A percentile compares a stretch with the other conserved stretches of the same genome.
Evolutionary conservation across 768 basidiomycete species (phyloP).

Genomic region (Tricholoma saponaceum): DNA sequence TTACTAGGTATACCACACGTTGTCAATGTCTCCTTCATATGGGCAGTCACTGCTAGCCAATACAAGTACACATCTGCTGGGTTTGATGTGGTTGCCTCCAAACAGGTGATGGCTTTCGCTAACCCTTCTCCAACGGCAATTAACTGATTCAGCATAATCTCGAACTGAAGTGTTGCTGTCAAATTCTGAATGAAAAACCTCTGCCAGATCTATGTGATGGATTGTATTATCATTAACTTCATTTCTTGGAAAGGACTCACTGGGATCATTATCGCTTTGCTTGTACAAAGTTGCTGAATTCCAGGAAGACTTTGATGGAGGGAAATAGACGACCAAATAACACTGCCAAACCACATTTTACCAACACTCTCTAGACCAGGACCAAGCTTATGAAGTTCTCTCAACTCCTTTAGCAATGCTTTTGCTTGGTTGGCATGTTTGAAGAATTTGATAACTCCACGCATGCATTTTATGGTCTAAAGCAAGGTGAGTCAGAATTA

Average conservation of each 20-base stretch:
- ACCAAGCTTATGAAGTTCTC: not conserved
- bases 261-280: not conserved
- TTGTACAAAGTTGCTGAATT: not conserved
- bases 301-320: not conserved
- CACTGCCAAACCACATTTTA: not conserved
- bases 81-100: constrained; percentile 24
- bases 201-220: constrained; percentile 6
- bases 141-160: constrained; percentile 20
- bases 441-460: not conserved
- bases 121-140: constrained; percentile 20
- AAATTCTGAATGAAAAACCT: constrained; percentile 4
- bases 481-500: not conserved
- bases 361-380: not conserved
- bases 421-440: not conserved
- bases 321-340: not conserved
- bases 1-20: constrained; percentile 13
- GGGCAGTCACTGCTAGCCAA: constrained; percentile 28
- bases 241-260: not conserved
- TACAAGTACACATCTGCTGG: constrained; percentile 31
- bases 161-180: constrained; percentile 13
- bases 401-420: not conserved
- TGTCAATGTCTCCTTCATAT: constrained; percentile 13
- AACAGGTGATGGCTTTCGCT: constrained; percentile 25
- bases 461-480: not conserved
- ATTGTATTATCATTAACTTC: not conserved